Base-by-base conservation (phyloP, 345 rosid species). In the Citrus maxima region DNA sequence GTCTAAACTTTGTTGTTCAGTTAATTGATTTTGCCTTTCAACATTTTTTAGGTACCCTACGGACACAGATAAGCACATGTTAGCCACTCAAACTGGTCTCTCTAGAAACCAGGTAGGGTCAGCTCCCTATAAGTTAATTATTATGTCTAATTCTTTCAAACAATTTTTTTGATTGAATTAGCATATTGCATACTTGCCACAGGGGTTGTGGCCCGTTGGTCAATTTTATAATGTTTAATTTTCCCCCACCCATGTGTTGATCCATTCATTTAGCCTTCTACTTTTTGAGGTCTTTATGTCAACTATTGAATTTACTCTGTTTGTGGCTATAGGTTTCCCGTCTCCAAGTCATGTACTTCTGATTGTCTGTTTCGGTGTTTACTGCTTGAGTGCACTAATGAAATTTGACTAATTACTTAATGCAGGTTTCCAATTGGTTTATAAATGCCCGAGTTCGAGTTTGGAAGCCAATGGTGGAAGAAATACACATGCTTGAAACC, bases 401-500 rank as follows among this genome's bases (percentile, higher is more conserved):
- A 68, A 55, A 35, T 54, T 65, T 21, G 59, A 27, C 13, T 59
- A 56, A n/a, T 40, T 60, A 34, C 37, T 30, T 67, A 49, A 62
- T 56, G 37, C 79, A 90, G 93, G 93, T 90, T 6, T 90, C 93
- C 9, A 90, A 90, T 69, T 90, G 93, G 93, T 90, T 90, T 81
- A 88, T 90, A 77, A 90, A 90, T 56, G 90, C 93, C 2, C 85
- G 91, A 7, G 91, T 90, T 18, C 90, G 91, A 0, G 84, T 90
- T 21, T 90, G 93, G 93, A 88, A 90, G 65, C 93, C 91, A 5
- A 88, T 90, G 93, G 93, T 90, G 22, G 93, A 90, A 79, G 91
- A 90, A 75, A 88, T 87, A 71, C 90, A 90, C 85, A 77, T 75
- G 85, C 90, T 88, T 4, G 91, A 88, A 80, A 88, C 87, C 63